phyloP scores from a whole-genome alignment of 1,284 basidiomycete genomes.

The Flammula alnicola region DNA sequence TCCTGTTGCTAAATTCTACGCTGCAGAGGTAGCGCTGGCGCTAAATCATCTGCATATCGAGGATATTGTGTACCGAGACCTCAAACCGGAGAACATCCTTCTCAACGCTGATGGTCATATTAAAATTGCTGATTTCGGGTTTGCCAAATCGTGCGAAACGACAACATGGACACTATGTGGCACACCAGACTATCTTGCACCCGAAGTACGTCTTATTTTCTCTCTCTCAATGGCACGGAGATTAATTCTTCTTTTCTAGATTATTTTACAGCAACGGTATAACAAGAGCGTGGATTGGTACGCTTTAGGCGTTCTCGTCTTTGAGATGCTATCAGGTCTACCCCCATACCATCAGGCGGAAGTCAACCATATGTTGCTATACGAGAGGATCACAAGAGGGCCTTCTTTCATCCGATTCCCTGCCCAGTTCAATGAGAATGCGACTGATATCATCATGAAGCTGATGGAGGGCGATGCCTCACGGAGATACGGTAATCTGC shows the following conservation, averaged over 20 bases:
- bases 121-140: slow-evolving; percentile 98
- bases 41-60: slow-evolving; percentile 91
- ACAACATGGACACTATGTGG: slow-evolving; percentile 98
- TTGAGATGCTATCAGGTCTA: slow-evolving; percentile 94
- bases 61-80: slow-evolving; percentile 96
- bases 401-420: slow-evolving; percentile 84
- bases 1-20: slow-evolving; percentile 98
- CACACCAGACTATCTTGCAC: slow-evolving; percentile 95
- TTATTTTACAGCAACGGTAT: slow-evolving; percentile 90
- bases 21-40: slow-evolving; percentile 95
- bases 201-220: slow-evolving; percentile 60
- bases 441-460: slow-evolving; percentile 89
- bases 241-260: slow-evolving; percentile 40
- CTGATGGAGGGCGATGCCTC: slow-evolving; percentile 91
- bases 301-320: slow-evolving; percentile 94
- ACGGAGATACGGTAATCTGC: slow-evolving; percentile 92
- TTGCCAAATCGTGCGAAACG: slow-evolving; percentile 90
- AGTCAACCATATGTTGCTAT: slow-evolving; percentile 66
- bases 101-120: slow-evolving; percentile 95
- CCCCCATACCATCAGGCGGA: slow-evolving; percentile 78
- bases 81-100: slow-evolving; percentile 98
- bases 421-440: slow-evolving; percentile 78
- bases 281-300: slow-evolving; percentile 99
- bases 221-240: not conserved
- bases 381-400: slow-evolving; percentile 85